Evolutionary conservation across 2,329 filamentous ascomycete species (phyloP).

Genomic region (Metarhizium rileyi): DNA sequence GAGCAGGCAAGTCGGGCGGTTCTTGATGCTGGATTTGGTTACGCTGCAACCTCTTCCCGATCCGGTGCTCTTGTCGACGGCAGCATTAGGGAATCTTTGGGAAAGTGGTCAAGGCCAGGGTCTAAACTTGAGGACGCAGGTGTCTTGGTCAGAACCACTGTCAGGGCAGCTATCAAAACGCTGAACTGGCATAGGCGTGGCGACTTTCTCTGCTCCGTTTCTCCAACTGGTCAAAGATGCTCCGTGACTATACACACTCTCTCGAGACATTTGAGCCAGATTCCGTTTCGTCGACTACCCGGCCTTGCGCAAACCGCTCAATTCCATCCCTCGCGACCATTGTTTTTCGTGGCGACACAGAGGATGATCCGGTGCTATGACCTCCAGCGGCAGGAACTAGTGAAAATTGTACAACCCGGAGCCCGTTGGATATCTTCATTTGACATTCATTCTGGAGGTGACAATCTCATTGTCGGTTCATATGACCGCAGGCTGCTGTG

Average conservation of each 20-base stretch:
- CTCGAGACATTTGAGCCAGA: conserved; percentile 88
- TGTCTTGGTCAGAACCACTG: conserved; percentile 70
- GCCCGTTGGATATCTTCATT: conserved; percentile 90
- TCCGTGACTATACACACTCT: conserved; percentile 92
- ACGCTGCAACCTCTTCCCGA: conserved; percentile 61
- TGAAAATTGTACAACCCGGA: conserved; percentile 89
- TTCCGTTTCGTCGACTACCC: conserved; percentile 73
- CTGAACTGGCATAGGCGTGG: conserved; percentile 90
- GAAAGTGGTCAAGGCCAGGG: conserved; percentile 76
- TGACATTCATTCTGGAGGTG: conserved; percentile 84
- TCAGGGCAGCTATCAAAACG: conserved; percentile 73
- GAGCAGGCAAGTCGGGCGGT: conserved; percentile 67
- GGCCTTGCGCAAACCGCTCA: conserved; percentile 77
- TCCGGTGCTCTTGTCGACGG: conserved; percentile 30
- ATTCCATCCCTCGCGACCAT: conserved; percentile 86
- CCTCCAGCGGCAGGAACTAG: conserved; percentile 77
- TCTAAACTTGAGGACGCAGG: conserved; percentile 64
- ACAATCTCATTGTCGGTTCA: conserved; percentile 88
- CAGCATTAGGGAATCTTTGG: conserved; percentile 62
- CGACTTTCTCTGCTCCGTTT: conserved; percentile 90
- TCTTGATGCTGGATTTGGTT: conserved; percentile 85
- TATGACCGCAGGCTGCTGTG: conserved; percentile 91
- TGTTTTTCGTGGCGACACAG: conserved; percentile 95
- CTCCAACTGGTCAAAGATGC: conserved; percentile 64
- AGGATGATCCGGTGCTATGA: conserved; percentile 91